Evolutionary conservation across 2,329 filamentous ascomycete genomes (phyloP), one percentile per base, ranked within the genome.

Genomic region (Trichoderma atrobrunneum): DNA sequence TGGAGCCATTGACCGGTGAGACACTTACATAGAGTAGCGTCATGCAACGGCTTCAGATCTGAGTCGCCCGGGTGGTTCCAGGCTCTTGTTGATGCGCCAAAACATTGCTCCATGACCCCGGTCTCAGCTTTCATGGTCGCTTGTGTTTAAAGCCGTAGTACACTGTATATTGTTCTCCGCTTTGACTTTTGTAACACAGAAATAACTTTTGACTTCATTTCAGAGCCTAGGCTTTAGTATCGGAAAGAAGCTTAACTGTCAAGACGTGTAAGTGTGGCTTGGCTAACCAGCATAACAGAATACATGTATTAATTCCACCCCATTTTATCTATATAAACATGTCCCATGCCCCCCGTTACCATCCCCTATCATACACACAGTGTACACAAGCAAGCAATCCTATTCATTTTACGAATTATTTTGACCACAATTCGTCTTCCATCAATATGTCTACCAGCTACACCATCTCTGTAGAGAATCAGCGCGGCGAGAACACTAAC

Each of bases 371-470:
- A 2, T 30, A 48, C 14, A 43, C 43, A 21, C 16, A 18, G 5
- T 30, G 16, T 36, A 43, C 18, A 21, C n/a, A 56, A n/a, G 1
- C 24, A n/a, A 26, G 30, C 43, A 48, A 21, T 21, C 8, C 18
- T 10, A 21, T 11, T 48, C n/a, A 7, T 14, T 7, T 39, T 12
- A n/a, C 14, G n/a, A 26, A 56, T 5, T 48, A 28, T 28, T 11
- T 57, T 36, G 14, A 26, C 14, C 10, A 60, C 51, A 14, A n/a
- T 28, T 1, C 34, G 14, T 1, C 24, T 21, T 51, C 12, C 10
- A 51, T 14, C 36, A 72, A 62, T 43, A 72, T 72, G 70, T 69
- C 70, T 39, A 56, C 43, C 12, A 43, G 16, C 36, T 72, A 69
- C 21, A 72, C 64, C 6, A 34, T 72, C 36, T 69, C 36, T 18